Evolutionary conservation across 768 basidiomycete genomes (phyloP), one percentile per base, ranked within the genome.

Genomic region (Paxillus rubicundulus): DNA sequence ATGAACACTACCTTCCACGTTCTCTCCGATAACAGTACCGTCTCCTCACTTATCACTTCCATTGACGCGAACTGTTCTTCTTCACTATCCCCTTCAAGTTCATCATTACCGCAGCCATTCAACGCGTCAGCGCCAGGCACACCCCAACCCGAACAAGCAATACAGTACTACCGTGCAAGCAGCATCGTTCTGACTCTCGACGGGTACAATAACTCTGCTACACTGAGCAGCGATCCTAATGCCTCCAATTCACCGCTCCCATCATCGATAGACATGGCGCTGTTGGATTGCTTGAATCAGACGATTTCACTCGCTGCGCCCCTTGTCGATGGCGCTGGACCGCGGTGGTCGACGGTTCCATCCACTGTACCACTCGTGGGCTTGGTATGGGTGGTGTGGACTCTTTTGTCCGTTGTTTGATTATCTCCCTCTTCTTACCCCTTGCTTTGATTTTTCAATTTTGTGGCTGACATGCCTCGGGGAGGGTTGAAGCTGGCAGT

Each of bases 121-220:
- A 74, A 66, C 47, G 57, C 54, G 1, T 64, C 66, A 16, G 58
- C 56, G 18, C 56, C 69, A 3, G 57, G 57, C 3, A 56, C 52
- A 2, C 71, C 73, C 12, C 61, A 62, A 36, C 80, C 84, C 0
- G 79, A 82, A 57, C 78, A 85, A 59, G 77, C 75, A 0, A 58
- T 86, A n/a, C 80, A 87, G 52, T 88, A 87, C 64, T 88, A 83
- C 60, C 82, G 86, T 28, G 80, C 82, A 2, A 84, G 83, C 60
- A 84, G 78, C 41, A 74, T 85, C 34, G 79, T 77, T 2, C 71
- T 87, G 21, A 77, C 82, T 1, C 70, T 87, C 3, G 81, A 87
- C 49, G 81, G 81, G 0, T 87, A 87, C 62, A 86, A 87, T 59
- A 78, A 87, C 55, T 82, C 82, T 0, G 80, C 75, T 6, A 77